Evolutionary conservation across 2,329 filamentous ascomycete genomes (phyloP).

Genomic region (Massarina eburnea): DNA sequence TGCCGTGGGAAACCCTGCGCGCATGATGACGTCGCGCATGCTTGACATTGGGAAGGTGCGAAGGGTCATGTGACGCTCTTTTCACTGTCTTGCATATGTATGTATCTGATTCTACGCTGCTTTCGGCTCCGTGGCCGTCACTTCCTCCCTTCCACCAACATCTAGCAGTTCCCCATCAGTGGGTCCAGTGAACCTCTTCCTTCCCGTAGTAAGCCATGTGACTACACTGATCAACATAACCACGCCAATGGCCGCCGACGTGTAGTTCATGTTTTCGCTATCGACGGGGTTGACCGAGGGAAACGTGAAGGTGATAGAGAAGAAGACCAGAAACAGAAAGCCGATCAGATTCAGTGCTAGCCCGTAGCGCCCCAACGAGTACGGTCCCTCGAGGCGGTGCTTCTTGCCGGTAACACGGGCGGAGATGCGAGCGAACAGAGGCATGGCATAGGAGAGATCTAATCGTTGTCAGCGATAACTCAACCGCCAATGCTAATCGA

Average conservation of each 20-base stretch:
- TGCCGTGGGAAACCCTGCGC: slow-evolving; percentile 5
- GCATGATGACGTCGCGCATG: slow-evolving; percentile 14
- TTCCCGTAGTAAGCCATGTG: slow-evolving; percentile 56
- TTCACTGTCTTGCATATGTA: neutral
- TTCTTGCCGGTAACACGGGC: slow-evolving; percentile 48
- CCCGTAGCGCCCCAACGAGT: slow-evolving; percentile 50
- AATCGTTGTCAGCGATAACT: slow-evolving; percentile 1
- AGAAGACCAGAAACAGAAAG: slow-evolving; percentile 56
- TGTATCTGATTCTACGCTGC: slow-evolving; percentile 2
- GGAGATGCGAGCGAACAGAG: slow-evolving; percentile 54
- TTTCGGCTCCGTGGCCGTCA: slow-evolving; percentile 8
- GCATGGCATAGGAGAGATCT: slow-evolving; percentile 61
- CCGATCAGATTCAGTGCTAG: slow-evolving; percentile 53
- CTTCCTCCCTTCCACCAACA: slow-evolving; percentile 12
- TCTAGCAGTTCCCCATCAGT: slow-evolving; percentile 26
- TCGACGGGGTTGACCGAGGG: slow-evolving; percentile 55
- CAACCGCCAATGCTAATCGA: neutral
- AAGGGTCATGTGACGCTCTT: too few relatives aligned
- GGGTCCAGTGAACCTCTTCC: slow-evolving; percentile 55
- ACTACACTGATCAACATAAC: slow-evolving; percentile 54
- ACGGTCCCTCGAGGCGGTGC: slow-evolving; percentile 47
- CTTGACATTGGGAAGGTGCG: neutral
- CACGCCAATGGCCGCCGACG: slow-evolving; percentile 57
- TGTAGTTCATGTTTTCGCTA: slow-evolving; percentile 61
- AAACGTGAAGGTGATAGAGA: slow-evolving; percentile 60